A percentile compares a stretch with the other conserved stretches of the same genome.
phyloP scores from a whole-genome alignment of 805 yeast genomes.

The Candida endomychidarum region DNA sequence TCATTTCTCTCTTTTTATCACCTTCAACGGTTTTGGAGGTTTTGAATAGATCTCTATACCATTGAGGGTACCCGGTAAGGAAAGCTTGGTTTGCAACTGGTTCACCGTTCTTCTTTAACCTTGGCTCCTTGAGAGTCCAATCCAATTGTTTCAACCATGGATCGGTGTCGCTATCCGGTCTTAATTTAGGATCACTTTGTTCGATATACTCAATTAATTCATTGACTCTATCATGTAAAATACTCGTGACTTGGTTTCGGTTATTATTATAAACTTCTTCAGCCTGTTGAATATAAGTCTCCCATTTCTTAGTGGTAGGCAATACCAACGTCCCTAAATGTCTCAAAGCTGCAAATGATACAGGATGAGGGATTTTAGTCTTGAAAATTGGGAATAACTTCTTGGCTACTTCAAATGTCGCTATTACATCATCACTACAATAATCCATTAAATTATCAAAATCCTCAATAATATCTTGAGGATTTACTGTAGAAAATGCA shows the following conservation, averaged over 20 bases:
- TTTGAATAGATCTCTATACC: slow-evolving; percentile 71
- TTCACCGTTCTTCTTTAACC: slow-evolving; percentile 64
- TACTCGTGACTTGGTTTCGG: slow-evolving; percentile 53
- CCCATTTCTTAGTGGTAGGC: slow-evolving; percentile 79
- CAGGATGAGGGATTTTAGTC: slow-evolving; percentile 84
- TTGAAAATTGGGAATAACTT: slow-evolving; percentile 70
- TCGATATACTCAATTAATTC: slow-evolving; percentile 49
- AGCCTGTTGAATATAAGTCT: slow-evolving; percentile 62
- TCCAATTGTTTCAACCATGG: slow-evolving; percentile 92
- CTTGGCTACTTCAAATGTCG: slow-evolving; percentile 68
- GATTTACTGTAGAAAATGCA: slow-evolving; percentile 54
- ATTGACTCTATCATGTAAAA: slow-evolving; percentile 58
- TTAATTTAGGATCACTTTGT: slow-evolving; percentile 24
- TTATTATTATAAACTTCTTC: slow-evolving; percentile 66
- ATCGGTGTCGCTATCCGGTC: slow-evolving; percentile 50
- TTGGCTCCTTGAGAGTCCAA: slow-evolving; percentile 69
- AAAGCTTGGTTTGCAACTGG: slow-evolving; percentile 71
- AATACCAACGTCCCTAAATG: slow-evolving; percentile 71
- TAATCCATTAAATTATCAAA: slow-evolving; percentile 67
- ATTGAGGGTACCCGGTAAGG: slow-evolving; percentile 87
- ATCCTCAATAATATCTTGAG: slow-evolving; percentile 51
- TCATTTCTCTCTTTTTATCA: slow-evolving; percentile 43
- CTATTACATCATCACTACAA: slow-evolving; percentile 82
- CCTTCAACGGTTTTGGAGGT: slow-evolving; percentile 24
- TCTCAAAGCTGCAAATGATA: slow-evolving; percentile 83